Evolutionary conservation across 306 rosid genomes (phyloP), one percentile per base, ranked within the genome.

Genomic region (Hippophae rhamnoides): DNA sequence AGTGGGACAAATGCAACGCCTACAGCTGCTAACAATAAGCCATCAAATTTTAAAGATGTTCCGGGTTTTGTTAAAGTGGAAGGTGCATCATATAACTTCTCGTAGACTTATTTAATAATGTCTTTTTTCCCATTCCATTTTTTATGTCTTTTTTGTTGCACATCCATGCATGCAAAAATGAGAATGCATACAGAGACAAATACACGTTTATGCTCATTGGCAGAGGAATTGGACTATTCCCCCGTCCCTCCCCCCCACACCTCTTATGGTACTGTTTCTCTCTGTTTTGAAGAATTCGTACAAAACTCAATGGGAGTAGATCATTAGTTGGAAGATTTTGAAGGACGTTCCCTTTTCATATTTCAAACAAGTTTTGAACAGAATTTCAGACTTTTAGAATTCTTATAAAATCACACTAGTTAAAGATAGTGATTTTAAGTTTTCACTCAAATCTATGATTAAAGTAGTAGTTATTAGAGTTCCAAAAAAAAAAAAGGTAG

Each of bases 11-110:
- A 59, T 58, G 43, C 74, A 66, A 80, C 76, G 23, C 64, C 79
- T 41, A 47, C 62, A 46, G 74, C 75, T 48, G 72, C 76, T 74
- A 89, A 85, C 69, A 79, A 72, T 70, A 92, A 84, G 77, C 86
- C 86, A 12, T 82, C 95, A 58, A 76, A 80, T 62, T 70, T 86
- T 53, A 87, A 87, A 81, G 90, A 81, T 67, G 78, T 80, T 54
- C 81, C 72, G 46, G 81, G 75, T 47, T 55, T 86, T 13, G 27
- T 81, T 71, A 87, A 87, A 81, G 64, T 80, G 68, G 97, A 93
- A 88, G 97, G 96, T 92, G 43, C 47, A 68, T 66, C 61, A 25
- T 63, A 51, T 65, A 51, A 25, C 41, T 48, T 66, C 73, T 51
- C 31, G 14, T 40, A 50, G 11, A 14, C 56, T 60, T 48, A 61